Evolutionary conservation across 1,139 yeast genomes (phyloP).

Genomic region (Nakaseomyces glabratus): DNA sequence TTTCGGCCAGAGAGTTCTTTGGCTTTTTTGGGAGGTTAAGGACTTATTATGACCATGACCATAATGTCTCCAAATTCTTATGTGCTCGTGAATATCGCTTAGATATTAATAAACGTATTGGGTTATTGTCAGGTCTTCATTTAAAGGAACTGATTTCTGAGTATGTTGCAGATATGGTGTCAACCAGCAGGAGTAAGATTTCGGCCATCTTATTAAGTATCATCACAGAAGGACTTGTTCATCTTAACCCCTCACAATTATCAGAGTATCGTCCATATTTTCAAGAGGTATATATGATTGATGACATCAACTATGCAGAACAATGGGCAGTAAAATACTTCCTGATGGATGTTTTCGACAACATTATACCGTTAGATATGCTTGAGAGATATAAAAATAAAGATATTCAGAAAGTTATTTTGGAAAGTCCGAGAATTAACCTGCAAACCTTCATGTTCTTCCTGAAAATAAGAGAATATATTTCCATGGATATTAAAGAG

Average conservation of each 20-base stretch:
- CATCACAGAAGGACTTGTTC: neutral
- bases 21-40: slow-evolving; percentile 34
- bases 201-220: slow-evolving; percentile 3
- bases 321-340: slow-evolving; percentile 43
- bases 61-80: neutral
- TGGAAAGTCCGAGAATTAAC: neutral
- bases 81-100: neutral
- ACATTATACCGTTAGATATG: slow-evolving; percentile 27
- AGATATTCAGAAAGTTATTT: slow-evolving; percentile 2
- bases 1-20: slow-evolving; percentile 50
- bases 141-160: slow-evolving; percentile 36
- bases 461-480: slow-evolving; percentile 44
- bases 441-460: slow-evolving; percentile 31
- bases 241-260: neutral
- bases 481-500: slow-evolving; percentile 24
- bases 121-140: slow-evolving; percentile 24
- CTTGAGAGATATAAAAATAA: slow-evolving; percentile 9
- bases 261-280: slow-evolving; percentile 23
- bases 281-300: slow-evolving; percentile 19
- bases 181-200: neutral
- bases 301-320: slow-evolving; percentile 14
- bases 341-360: slow-evolving; percentile 43
- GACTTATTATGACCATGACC: neutral
- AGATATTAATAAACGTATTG: slow-evolving; percentile 39
- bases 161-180: slow-evolving; percentile 27